Evolutionary conservation across 2,329 filamentous ascomycete genomes (phyloP).

Genomic region (Alternaria viburni): DNA sequence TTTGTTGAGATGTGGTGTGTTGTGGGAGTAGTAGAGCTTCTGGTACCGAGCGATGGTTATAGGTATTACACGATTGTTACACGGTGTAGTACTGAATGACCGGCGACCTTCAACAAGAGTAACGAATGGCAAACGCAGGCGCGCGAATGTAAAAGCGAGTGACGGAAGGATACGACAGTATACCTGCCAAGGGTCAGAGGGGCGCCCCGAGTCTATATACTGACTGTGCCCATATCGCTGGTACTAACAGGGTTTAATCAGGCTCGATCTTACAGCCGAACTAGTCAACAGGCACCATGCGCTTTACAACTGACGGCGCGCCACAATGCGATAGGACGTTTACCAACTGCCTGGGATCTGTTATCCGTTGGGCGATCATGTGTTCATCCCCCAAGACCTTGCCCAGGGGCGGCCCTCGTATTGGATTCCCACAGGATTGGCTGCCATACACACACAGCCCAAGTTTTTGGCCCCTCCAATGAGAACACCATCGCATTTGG

Average conservation of each 20-base stretch:
- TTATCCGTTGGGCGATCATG: conserved; percentile 3
- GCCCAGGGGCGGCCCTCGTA: not conserved
- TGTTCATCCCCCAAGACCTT: not conserved
- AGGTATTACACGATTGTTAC: conserved; percentile 6
- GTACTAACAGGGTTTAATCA: conserved; percentile 8
- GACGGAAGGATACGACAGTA: not conserved
- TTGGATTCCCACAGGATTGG: not conserved
- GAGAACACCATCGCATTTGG: not conserved
- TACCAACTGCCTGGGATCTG: not conserved
- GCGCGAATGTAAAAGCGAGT: conserved; percentile 9
- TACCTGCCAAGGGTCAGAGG: not conserved
- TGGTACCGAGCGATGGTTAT: not conserved
- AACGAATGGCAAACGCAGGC: conserved; percentile 9
- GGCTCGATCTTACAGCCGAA: not conserved
- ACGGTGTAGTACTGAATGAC: conserved; percentile 10
- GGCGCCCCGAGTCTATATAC: conserved; percentile 12
- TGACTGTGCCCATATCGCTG: not conserved
- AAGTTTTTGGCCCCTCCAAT: not conserved
- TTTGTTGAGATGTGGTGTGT: not conserved
- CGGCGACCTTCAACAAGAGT: conserved; percentile 2
- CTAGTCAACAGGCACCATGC: conserved; percentile 10
- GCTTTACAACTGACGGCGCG: not conserved
- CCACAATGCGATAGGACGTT: not conserved
- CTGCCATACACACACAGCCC: not conserved
- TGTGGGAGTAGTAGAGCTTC: not conserved